Evolutionary conservation across 768 basidiomycete species (phyloP).

Genomic region (Sporobolomyces phaffii): DNA sequence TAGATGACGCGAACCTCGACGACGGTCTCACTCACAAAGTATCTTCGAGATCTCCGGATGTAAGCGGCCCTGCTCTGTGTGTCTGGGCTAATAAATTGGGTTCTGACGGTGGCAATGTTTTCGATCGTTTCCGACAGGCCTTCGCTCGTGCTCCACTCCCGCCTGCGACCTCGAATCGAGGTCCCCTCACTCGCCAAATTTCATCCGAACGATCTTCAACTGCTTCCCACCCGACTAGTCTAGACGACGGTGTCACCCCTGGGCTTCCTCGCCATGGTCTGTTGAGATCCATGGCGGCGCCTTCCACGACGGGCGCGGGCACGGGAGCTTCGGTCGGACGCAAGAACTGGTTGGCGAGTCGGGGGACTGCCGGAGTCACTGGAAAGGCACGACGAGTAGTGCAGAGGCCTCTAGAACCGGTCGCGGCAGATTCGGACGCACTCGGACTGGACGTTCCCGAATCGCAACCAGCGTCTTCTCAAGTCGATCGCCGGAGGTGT

Average conservation of each 20-base stretch:
- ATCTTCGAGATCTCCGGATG: too few species aligned
- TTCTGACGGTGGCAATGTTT: too few species aligned
- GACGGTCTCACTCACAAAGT: conserved; percentile 9
- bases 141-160: too few species aligned
- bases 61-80: too few species aligned
- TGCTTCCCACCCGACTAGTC: background rate
- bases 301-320: background rate
- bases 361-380: conserved; percentile 1
- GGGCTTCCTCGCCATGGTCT: conserved; percentile 20
- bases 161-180: background rate
- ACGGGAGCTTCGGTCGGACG: conserved; percentile 2
- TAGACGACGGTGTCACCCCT: conserved; percentile 10
- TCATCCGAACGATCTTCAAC: background rate
- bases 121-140: too few species aligned
- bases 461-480: background rate
- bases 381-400: conserved; percentile 1
- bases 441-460: background rate
- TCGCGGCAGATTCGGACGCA: background rate
- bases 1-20: background rate
- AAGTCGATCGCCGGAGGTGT: background rate
- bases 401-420: background rate
- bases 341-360: conserved; percentile 11
- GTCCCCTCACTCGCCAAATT: background rate
- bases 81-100: too few species aligned
- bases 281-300: background rate